These are phyloP conservation scores for Uncinocarpus reesii DNA, from an alignment of 2,329 filamentous ascomycete genomes.

Conservation along the genomic window DNA sequence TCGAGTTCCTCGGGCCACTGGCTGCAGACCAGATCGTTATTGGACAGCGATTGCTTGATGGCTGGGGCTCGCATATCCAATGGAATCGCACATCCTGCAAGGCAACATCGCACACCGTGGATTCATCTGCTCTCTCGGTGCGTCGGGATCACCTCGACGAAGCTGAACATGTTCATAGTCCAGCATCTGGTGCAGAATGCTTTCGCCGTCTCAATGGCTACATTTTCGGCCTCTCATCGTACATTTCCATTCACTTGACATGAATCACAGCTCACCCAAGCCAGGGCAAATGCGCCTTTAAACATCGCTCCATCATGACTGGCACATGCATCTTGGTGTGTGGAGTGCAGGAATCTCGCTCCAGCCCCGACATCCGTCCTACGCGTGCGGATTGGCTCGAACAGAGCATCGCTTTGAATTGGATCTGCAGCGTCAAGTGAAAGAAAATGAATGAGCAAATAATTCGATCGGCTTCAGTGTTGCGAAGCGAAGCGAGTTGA, in stretches of 20 bases:
- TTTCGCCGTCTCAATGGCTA: background rate
- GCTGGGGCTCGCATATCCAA: no score
- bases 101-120: no score
- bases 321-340: background rate
- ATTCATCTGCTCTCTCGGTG: no score
- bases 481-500: background rate
- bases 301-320: background rate
- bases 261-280: background rate
- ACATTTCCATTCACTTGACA: background rate
- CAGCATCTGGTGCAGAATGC: background rate
- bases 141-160: no score
- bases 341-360: background rate
- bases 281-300: background rate
- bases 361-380: background rate
- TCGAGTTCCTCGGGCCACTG: no score
- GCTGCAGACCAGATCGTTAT: no score
- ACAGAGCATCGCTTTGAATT: background rate
- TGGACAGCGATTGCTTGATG: no score
- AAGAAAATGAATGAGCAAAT: background rate
- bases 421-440: background rate
- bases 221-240: background rate
- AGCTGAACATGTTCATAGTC: no score
- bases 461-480: no score
- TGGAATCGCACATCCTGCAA: no score
- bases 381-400: background rate